phyloP scores from a whole-genome alignment of 495 filamentous ascomycete genomes.

The Massariosphaeria phaeospora region DNA sequence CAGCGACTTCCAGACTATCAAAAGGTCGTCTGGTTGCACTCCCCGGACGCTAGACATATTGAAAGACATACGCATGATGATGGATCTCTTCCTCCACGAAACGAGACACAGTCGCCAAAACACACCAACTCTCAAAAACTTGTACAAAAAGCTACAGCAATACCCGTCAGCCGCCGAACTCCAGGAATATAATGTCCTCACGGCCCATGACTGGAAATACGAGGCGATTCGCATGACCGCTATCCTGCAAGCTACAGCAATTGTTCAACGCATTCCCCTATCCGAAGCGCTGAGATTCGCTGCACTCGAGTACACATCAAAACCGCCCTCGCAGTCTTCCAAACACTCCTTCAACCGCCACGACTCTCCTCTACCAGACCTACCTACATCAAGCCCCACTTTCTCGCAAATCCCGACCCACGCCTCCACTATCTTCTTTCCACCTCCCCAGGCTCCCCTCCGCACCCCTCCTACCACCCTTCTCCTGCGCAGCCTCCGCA shows the following conservation, averaged over 20 bases:
- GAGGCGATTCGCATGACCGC: slow-evolving; percentile 32
- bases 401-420: neutral
- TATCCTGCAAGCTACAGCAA: slow-evolving; percentile 32
- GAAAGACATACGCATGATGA: slow-evolving; percentile 22
- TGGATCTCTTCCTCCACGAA: slow-evolving; percentile 30
- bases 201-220: slow-evolving; percentile 32
- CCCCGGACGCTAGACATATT: slow-evolving; percentile 17
- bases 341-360: slow-evolving; percentile 24
- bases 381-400: neutral
- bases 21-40: slow-evolving; percentile 6
- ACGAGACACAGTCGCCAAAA: slow-evolving; percentile 18
- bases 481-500: slow-evolving; percentile 11
- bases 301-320: slow-evolving; percentile 6
- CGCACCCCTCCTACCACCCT: neutral
- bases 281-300: slow-evolving; percentile 38
- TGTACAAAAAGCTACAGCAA: slow-evolving; percentile 14
- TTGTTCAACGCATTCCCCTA: slow-evolving; percentile 38
- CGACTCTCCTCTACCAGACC: slow-evolving; percentile 16
- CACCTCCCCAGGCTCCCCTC: neutral
- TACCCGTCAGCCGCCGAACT: slow-evolving; percentile 12
- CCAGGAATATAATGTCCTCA: slow-evolving; percentile 7
- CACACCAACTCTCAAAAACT: slow-evolving; percentile 9
- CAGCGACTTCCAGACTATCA: slow-evolving; percentile 22
- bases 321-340: neutral
- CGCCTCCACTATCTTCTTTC: neutral